phyloP scores from a whole-genome alignment of 139 green algal genomes.

The Bryopsis sp. region DNA sequence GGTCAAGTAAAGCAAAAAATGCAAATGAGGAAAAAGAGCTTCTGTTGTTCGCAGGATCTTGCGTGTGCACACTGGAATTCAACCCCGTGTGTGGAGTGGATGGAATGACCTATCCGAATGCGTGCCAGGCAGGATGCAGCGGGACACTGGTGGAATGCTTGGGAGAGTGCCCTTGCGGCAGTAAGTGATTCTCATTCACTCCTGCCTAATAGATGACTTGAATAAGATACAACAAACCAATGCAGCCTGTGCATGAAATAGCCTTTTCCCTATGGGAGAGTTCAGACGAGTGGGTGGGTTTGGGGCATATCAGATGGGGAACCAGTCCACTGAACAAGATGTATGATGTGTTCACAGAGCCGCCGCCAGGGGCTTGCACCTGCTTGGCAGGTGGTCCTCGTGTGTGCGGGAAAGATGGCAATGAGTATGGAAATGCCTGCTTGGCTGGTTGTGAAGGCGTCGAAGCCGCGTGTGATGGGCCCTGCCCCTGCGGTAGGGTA shows the following conservation, averaged over 20 bases:
- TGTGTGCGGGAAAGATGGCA: conserved; percentile 28
- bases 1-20: too few relatives aligned
- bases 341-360: too few relatives aligned
- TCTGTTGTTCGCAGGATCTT: too few relatives aligned
- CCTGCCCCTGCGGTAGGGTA: conserved; percentile 15
- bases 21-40: too few relatives aligned
- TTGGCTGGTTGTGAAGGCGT: conserved; percentile 4
- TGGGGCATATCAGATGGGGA: too few relatives aligned
- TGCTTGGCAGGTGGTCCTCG: not conserved
- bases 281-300: too few relatives aligned
- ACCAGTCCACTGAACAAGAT: too few relatives aligned
- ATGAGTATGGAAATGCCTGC: conserved; percentile 29
- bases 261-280: too few relatives aligned
- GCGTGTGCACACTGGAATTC: conserved; percentile 26
- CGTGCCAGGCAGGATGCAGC: conserved; percentile 23
- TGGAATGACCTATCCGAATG: conserved; percentile 30
- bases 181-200: too few relatives aligned
- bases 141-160: conserved; percentile 13
- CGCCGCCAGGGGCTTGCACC: not conserved
- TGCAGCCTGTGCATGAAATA: too few relatives aligned
- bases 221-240: too few relatives aligned
- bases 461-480: conserved; percentile 5
- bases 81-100: conserved; percentile 31
- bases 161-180: conserved; percentile 21
- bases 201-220: too few relatives aligned